Evolutionary conservation across 345 rosid genomes (phyloP).

Genomic region (Eucalyptus globulus): DNA sequence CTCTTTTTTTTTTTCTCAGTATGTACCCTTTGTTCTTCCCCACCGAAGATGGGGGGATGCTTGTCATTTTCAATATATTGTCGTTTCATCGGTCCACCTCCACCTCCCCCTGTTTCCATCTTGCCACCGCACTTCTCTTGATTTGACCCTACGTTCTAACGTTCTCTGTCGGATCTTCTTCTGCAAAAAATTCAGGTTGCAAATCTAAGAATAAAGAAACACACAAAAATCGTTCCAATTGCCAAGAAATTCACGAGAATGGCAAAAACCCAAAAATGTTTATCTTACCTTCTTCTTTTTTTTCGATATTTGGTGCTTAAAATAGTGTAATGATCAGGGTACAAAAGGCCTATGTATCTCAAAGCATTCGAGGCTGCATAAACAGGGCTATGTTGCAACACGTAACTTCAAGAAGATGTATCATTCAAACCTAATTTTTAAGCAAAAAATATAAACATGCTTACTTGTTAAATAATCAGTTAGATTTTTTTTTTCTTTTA

Average conservation of each 20-base stretch:
- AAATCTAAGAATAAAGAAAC: neutral
- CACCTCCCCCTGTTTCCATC: neutral
- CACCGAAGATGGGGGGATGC: neutral
- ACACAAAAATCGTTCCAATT: neutral
- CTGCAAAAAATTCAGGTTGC: neutral
- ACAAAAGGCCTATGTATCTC: neutral
- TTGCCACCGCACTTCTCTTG: neutral
- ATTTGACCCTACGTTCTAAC: neutral
- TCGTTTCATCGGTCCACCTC: neutral
- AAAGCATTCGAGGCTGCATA: accelerated
- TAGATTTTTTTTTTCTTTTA: neutral
- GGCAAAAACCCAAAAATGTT: neutral
- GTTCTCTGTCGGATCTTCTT: neutral
- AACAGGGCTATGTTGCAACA: accelerated
- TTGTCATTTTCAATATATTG: neutral
- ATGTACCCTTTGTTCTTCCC: neutral
- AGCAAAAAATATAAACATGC: neutral
- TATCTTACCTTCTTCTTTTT: no score
- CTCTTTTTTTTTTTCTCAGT: accelerated
- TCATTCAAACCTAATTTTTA: neutral
- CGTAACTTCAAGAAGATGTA: neutral
- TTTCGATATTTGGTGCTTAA: accelerated
- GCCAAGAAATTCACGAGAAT: neutral
- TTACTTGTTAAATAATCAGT: neutral
- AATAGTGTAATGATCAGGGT: no score